Evolutionary conservation across 805 yeast genomes (phyloP).

Genomic region (Hanseniaspora mollemarum): DNA sequence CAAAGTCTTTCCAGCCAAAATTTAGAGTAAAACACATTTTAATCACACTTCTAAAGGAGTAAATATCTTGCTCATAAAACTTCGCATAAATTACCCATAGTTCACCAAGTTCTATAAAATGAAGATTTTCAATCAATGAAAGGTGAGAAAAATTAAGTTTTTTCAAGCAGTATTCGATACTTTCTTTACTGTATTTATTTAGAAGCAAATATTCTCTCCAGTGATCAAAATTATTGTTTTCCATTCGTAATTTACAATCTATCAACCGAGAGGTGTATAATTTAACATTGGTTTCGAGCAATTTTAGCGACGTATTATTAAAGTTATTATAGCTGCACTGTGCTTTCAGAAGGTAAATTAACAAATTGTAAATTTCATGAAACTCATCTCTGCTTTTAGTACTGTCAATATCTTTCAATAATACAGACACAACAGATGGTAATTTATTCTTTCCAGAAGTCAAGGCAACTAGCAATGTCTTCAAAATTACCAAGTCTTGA

Average conservation of each 20-base stretch:
- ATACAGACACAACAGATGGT: neutral
- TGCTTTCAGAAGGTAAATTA: neutral
- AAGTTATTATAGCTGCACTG: neutral
- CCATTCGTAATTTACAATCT: neutral
- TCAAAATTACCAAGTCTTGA: neutral
- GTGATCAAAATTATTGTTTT: neutral
- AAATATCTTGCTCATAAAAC: constrained; percentile 46
- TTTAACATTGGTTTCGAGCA: neutral
- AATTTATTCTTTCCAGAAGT: neutral
- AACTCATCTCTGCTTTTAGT: neutral
- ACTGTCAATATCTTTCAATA: neutral
- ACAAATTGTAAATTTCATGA: constrained; percentile 2
- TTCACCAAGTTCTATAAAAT: constrained; percentile 35
- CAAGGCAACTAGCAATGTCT: neutral
- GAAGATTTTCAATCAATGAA: neutral
- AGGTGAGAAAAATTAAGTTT: neutral
- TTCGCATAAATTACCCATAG: constrained; percentile 65
- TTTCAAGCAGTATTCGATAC: neutral
- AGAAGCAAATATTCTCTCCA: constrained; percentile 1
- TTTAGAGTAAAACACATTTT: constrained; percentile 63
- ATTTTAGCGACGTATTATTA: neutral
- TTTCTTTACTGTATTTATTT: neutral
- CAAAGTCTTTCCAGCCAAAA: constrained; percentile 51
- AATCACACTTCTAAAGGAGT: constrained; percentile 50
- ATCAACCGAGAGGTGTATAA: neutral